phyloP scores from a whole-genome alignment of 1,284 basidiomycete genomes.

The Puccinia triticina region DNA sequence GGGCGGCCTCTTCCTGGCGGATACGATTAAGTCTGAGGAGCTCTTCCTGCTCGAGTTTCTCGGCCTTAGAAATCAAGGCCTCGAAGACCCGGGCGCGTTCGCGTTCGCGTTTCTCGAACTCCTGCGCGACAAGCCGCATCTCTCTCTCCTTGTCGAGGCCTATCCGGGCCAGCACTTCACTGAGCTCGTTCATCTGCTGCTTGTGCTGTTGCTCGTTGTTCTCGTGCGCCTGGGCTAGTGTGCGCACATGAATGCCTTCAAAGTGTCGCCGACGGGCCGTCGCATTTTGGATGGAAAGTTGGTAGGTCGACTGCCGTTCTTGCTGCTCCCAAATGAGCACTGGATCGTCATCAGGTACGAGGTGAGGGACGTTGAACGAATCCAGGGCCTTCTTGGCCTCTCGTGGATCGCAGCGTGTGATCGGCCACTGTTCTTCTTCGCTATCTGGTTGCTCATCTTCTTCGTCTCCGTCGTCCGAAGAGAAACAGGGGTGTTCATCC shows the following conservation, averaged over 20 bases:
- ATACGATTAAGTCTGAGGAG: conserved; percentile 17
- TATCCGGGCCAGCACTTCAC: conserved; percentile 30
- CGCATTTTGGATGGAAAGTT: conserved; percentile 37
- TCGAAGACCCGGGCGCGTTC: conserved; percentile 27
- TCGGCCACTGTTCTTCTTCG: conserved; percentile 49
- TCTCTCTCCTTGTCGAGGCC: conserved; percentile 36
- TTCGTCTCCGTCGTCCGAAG: conserved; percentile 35
- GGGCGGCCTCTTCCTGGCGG: conserved; percentile 38
- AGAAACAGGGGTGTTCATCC: conserved; percentile 8
- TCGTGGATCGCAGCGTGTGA: conserved; percentile 15
- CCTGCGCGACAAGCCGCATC: conserved; percentile 17
- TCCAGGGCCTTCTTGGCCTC: background rate
- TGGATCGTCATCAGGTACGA: conserved; percentile 43
- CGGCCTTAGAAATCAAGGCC: conserved; percentile 33
- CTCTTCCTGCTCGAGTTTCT: conserved; percentile 46
- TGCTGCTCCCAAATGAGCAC: conserved; percentile 39
- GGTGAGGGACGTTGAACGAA: background rate
- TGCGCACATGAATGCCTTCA: conserved; percentile 40
- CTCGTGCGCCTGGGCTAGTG: conserved; percentile 25
- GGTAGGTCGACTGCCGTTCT: conserved; percentile 37
- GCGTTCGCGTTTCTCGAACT: conserved; percentile 42
- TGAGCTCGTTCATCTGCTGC: conserved; percentile 46
- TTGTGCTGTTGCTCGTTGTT: conserved; percentile 20
- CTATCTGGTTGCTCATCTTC: conserved; percentile 25
- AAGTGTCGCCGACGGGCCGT: conserved; percentile 29